Base-by-base conservation (phyloP, 73 alveolate genomes). In the Durusdinium trenchii region DNA sequence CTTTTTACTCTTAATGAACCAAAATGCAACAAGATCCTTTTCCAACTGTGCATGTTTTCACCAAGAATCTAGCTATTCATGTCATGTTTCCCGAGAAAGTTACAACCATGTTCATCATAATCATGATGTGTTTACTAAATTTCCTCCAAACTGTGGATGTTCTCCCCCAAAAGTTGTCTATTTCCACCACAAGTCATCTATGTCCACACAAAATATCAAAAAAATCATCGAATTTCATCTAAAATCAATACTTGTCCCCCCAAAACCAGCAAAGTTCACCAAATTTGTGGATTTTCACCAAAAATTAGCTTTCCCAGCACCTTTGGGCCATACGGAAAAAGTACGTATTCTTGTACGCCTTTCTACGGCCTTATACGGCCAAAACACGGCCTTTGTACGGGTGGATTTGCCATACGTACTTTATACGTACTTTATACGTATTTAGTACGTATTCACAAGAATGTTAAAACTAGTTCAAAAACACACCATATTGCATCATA, bases 371-470 rank as follows among this genome's bases (percentile, higher is more conserved):
- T 78, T 78, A 78, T 78, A 78, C 87, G 87, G 87, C 45, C 61
- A 78, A 78, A 78, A 78, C 42, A 73, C 85, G 85, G 85, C 85
- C 85, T 73, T 73, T 73, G 85, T 64, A 64, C 79, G 79, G 79
- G 84, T 71, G 50, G 84, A 36, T 71, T 7, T 7, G 14, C 5
- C 35, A 51, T 71, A 71, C 84, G 84, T 71, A 71, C 50, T n/a
- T n/a, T 26, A 12, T 71, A 6, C 51, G 84, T 71, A 71, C 84
- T n/a, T n/a, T n/a, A n/a, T n/a, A n/a, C n/a, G n/a, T n/a, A n/a
- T n/a, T 71, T 71, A 9, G 84, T 71, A 71, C 84, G 84, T 71
- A 71, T 71, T 71, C 7, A 14, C 30, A 28, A 45, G 81, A 0
- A 32, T 20, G 7, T 51, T 28, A 26, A 30, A 16, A 36, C 9